These are phyloP conservation scores for Venturiaceae sp. DNA, from an alignment of 2,329 filamentous ascomycete genomes.

Conservation along the genomic window DNA sequence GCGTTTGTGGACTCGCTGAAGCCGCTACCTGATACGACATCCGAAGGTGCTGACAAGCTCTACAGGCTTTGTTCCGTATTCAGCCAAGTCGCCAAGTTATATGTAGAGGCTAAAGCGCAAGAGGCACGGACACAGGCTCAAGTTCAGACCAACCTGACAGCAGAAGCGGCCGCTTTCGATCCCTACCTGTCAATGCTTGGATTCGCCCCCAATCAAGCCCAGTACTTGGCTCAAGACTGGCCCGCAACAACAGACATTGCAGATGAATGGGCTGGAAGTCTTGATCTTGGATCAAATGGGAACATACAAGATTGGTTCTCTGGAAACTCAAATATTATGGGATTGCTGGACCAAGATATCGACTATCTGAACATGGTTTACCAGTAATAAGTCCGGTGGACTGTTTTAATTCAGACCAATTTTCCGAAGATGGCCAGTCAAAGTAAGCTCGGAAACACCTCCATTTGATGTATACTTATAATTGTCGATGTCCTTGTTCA, in stretches of 20 bases:
- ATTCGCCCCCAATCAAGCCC: conserved; percentile 36
- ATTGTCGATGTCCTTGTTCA: no score
- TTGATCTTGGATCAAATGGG: neutral
- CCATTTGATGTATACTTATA: no score
- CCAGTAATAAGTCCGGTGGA: no score
- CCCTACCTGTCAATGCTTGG: conserved; percentile 56
- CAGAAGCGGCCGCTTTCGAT: conserved; percentile 51
- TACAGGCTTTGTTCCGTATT: conserved; percentile 54
- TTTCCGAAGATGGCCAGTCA: no score
- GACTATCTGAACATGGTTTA: no score
- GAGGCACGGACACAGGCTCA: conserved; percentile 23
- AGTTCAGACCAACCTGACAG: conserved; percentile 16
- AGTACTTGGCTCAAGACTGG: conserved; percentile 2
- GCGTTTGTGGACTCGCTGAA: neutral
- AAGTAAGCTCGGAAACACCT: no score
- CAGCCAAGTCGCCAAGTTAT: conserved; percentile 50
- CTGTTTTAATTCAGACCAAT: no score
- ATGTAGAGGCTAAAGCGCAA: conserved; percentile 49
- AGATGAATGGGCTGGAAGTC: conserved; percentile 24
- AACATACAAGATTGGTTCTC: conserved; percentile 55
- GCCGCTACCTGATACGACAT: conserved; percentile 16
- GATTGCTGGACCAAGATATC: conserved; percentile 51
- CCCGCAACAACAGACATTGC: conserved; percentile 9
- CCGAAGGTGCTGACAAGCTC: conserved; percentile 50
- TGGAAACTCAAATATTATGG: conserved; percentile 55